A percentile compares a stretch with the other conserved stretches of the same genome.
Conservation (phyloP, 495 filamentous ascomycete genomes). For the Cryomyces minteri region DNA sequence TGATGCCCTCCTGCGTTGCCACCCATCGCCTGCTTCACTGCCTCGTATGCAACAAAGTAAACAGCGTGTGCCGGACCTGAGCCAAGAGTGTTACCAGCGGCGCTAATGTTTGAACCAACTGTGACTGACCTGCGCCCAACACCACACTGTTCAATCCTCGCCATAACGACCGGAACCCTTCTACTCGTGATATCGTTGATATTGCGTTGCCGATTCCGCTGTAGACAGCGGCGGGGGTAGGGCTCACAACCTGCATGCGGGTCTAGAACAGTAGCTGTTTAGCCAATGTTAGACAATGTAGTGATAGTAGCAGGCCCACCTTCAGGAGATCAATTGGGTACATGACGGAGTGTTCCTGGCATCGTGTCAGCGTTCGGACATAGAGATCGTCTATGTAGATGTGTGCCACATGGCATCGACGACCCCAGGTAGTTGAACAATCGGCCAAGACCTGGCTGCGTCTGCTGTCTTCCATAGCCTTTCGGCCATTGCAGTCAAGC, state of each 20-base stretch:
- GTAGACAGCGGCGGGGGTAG: slow-evolving; percentile 69
- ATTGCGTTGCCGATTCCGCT: slow-evolving; percentile 83
- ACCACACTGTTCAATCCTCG: slow-evolving; percentile 92
- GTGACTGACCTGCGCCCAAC: slow-evolving; percentile 67
- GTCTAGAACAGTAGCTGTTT: slow-evolving; percentile 38
- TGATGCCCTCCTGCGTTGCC: slow-evolving; percentile 86
- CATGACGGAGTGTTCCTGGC: slow-evolving; percentile 77
- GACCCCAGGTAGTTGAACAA: not conserved
- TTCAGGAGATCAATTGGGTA: slow-evolving; percentile 97
- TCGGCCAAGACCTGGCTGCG: too few relatives aligned
- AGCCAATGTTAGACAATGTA: slow-evolving; percentile 8
- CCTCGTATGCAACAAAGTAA: slow-evolving; percentile 96
- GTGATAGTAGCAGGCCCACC: slow-evolving; percentile 33
- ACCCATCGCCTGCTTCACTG: slow-evolving; percentile 87
- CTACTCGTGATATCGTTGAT: slow-evolving; percentile 72
- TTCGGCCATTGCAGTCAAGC: not conserved
- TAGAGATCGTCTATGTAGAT: not conserved
- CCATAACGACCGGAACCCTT: slow-evolving; percentile 86
- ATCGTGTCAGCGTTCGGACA: slow-evolving; percentile 2
- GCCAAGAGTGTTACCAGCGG: slow-evolving; percentile 10
- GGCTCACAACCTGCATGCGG: slow-evolving; percentile 90
- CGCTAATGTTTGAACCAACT: slow-evolving; percentile 8
- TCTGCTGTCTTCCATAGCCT: not conserved
- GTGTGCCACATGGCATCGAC: not conserved
- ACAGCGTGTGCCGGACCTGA: slow-evolving; percentile 90